These are phyloP conservation scores for Debaryomycetaceae sp. DNA, from an alignment of 1,139 yeast species.

Conservation along the genomic window DNA sequence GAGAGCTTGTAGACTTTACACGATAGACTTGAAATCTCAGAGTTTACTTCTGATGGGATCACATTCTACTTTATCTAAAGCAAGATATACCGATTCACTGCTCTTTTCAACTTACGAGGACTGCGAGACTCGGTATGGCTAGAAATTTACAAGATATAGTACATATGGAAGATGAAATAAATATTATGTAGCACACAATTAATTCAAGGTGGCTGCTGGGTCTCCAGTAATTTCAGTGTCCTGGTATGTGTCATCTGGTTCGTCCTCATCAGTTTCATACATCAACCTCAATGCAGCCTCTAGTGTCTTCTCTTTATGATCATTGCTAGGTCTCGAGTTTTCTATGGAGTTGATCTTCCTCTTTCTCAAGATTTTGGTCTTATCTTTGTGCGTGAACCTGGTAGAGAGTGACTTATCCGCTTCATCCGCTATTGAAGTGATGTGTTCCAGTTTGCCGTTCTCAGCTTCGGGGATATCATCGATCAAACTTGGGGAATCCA, in stretches of 20 bases:
- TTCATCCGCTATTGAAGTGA: background rate
- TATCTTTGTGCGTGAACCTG: background rate
- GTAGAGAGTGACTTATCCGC: background rate
- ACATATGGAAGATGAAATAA: too few species aligned
- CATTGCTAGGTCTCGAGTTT: constrained; percentile 17
- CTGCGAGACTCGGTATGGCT: too few species aligned
- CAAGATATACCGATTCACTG: too few species aligned
- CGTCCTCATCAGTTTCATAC: constrained; percentile 73
- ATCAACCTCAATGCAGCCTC: constrained; percentile 61
- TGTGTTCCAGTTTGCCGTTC: background rate
- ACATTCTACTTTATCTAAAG: too few species aligned
- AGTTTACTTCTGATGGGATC: too few species aligned
- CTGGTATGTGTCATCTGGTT: constrained; percentile 81
- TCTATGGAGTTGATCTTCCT: constrained; percentile 10
- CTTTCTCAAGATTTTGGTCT: constrained; percentile 16
- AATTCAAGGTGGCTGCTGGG: constrained; percentile 17
- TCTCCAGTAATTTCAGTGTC: constrained; percentile 58
- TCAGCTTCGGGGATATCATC: constrained; percentile 15
- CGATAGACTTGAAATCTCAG: too few species aligned
- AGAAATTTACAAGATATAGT: too few species aligned
- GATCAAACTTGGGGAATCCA: constrained; percentile 56
- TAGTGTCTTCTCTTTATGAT: constrained; percentile 53
- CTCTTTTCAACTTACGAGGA: too few species aligned
- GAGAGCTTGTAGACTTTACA: too few species aligned
- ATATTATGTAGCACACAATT: background rate